A percentile compares a stretch with the other conserved stretches of the same genome.
Evolutionary conservation across 805 yeast species (phyloP).

Genomic region (Teunomyces barrocoloradensis): DNA sequence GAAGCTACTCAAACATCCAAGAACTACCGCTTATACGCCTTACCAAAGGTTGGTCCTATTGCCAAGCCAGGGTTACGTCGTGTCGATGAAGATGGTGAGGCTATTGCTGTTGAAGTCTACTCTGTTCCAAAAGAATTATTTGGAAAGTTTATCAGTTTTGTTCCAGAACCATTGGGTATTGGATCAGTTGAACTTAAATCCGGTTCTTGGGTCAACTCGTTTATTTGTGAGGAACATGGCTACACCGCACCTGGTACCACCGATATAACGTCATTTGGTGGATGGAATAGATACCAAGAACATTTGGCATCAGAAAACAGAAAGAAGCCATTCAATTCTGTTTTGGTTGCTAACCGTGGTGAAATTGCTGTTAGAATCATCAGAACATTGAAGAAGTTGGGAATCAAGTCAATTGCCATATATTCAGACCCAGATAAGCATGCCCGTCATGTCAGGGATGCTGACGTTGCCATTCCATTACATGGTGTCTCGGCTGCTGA

Average conservation of each 20-base stretch:
- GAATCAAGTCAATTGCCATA: conserved; percentile 78
- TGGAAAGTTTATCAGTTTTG: conserved; percentile 82
- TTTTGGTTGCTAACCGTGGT: conserved; percentile 96
- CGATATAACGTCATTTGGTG: conserved; percentile 85
- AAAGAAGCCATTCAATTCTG: conserved; percentile 69
- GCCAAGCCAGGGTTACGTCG: conserved; percentile 89
- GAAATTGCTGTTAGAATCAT: conserved; percentile 96
- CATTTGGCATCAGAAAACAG: conserved; percentile 28
- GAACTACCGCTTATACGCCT: conserved; percentile 74
- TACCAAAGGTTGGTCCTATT: conserved; percentile 78
- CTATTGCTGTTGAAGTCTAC: conserved; percentile 78
- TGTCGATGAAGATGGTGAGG: conserved; percentile 51
- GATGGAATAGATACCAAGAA: conserved; percentile 72
- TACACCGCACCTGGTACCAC: conserved; percentile 66
- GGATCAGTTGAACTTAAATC: conserved; percentile 82
- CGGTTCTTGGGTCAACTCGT: conserved; percentile 87
- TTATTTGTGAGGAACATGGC: conserved; percentile 91
- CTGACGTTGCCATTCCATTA: conserved; percentile 79
- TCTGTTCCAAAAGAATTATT: conserved; percentile 74
- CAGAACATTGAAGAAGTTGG: conserved; percentile 77
- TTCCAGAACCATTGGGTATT: conserved; percentile 93
- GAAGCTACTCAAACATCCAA: conserved; percentile 66
- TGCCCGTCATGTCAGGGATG: conserved; percentile 79
- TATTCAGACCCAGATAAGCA: conserved; percentile 89
- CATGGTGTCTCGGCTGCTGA: conserved; percentile 86